Percentiles rank a stretch among this genome's conserved stretches.
These are phyloP conservation scores for Fusarium pseudonygamai DNA, from an alignment of 2,329 filamentous ascomycete genomes.

Conservation along the genomic window DNA sequence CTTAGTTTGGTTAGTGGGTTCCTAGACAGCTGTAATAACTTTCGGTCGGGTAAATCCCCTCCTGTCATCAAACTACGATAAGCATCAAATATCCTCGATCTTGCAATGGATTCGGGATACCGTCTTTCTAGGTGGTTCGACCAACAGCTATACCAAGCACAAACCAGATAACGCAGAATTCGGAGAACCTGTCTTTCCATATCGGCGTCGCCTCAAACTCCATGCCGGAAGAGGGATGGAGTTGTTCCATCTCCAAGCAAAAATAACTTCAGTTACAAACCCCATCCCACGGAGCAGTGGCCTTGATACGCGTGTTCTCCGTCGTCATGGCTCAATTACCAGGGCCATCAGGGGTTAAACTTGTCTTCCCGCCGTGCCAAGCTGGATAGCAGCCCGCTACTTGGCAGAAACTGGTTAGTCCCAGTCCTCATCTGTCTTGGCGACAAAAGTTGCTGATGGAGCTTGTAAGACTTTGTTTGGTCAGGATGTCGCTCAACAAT, in stretches of 20 bases:
- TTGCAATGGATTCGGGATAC: background rate
- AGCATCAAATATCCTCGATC: background rate
- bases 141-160: background rate
- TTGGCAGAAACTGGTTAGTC: slow-evolving; percentile 18
- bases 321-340: slow-evolving; percentile 16
- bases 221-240: background rate
- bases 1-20: slow-evolving; percentile 16
- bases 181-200: background rate
- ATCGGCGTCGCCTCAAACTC: background rate
- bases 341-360: slow-evolving; percentile 29
- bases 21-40: background rate
- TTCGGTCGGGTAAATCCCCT: background rate
- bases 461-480: background rate
- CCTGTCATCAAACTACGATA: background rate
- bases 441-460: slow-evolving; percentile 6
- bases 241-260: background rate
- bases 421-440: slow-evolving; percentile 11
- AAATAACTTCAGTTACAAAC: slow-evolving; percentile 10
- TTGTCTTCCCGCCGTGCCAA: slow-evolving; percentile 31
- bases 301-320: slow-evolving; percentile 25
- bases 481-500: slow-evolving; percentile 2
- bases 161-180: background rate
- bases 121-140: background rate
- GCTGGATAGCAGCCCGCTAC: slow-evolving; percentile 16
- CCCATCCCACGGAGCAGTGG: slow-evolving; percentile 12